These are phyloP conservation scores for Castanea mollissima DNA, from an alignment of 306 rosid genomes.

Conservation along the genomic window DNA sequence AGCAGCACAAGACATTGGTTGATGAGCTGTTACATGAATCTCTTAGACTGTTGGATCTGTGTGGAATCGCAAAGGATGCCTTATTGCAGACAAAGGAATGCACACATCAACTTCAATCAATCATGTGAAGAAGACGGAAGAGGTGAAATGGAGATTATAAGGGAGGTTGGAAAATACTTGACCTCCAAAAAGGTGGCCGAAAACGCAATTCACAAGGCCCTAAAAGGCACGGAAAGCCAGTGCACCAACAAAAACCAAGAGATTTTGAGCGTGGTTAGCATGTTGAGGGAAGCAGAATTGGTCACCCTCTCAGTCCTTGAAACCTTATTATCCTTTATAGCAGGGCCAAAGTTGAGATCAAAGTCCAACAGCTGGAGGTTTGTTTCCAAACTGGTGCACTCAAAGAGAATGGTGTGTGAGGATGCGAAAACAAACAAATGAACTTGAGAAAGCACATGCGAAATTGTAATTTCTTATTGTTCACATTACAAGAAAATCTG, in stretches of 20 bases:
- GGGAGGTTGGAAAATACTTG: constrained; percentile 34
- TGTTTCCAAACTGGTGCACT: too few species aligned
- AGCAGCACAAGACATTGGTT: constrained; percentile 32
- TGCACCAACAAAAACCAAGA: too few species aligned
- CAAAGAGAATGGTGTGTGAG: too few species aligned
- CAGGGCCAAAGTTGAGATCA: too few species aligned
- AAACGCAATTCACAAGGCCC: too few species aligned
- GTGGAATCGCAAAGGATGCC: constrained; percentile 31
- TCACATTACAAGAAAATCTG: constrained; percentile 22
- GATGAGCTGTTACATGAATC: constrained; percentile 40
- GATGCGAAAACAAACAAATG: too few species aligned
- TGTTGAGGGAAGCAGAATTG: too few species aligned
- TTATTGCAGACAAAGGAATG: constrained; percentile 39
- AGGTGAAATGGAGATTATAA: constrained; percentile 21
- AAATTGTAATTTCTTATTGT: constrained; percentile 31
- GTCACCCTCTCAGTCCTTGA: too few species aligned
- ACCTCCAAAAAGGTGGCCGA: constrained; percentile 29
- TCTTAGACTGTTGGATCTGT: constrained; percentile 36
- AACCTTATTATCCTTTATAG: too few species aligned
- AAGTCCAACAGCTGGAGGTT: too few species aligned
- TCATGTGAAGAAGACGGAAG: constrained; percentile 26
- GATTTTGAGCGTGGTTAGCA: too few species aligned
- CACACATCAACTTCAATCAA: constrained; percentile 31
- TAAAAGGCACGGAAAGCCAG: too few species aligned
- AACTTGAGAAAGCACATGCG: constrained; percentile 27